Evolutionary conservation across 495 filamentous ascomycete genomes (phyloP).

Genomic region (Hyaloscypha variabilis): DNA sequence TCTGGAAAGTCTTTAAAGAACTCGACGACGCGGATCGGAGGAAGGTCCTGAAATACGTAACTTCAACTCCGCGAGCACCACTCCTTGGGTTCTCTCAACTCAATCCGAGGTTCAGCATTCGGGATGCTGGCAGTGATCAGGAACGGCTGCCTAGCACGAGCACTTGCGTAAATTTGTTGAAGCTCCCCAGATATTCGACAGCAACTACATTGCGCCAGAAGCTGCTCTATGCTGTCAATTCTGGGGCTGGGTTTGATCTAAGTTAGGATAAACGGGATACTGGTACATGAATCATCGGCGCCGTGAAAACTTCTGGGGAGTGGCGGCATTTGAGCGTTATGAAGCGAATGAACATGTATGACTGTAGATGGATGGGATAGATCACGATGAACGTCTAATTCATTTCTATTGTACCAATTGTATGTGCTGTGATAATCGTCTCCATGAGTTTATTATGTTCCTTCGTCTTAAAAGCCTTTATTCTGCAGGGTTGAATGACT

Average conservation of each 20-base stretch:
- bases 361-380: background rate
- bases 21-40: slow-evolving; percentile 75
- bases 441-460: too few relatives aligned
- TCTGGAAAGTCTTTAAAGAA: slow-evolving; percentile 87
- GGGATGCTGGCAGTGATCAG: slow-evolving; percentile 83
- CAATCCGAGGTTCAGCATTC: slow-evolving; percentile 84
- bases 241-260: slow-evolving; percentile 94
- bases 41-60: slow-evolving; percentile 94
- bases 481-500: too few relatives aligned
- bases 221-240: slow-evolving; percentile 86
- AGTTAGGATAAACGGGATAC: slow-evolving; percentile 49
- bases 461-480: too few relatives aligned
- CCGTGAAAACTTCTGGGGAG: background rate
- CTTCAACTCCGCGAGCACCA: slow-evolving; percentile 89
- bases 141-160: slow-evolving; percentile 86
- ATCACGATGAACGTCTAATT: background rate
- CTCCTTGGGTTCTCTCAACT: slow-evolving; percentile 87
- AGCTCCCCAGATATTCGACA: slow-evolving; percentile 81
- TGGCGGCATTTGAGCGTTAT: background rate
- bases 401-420: background rate
- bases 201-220: slow-evolving; percentile 69
- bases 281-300: background rate
- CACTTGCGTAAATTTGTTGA: slow-evolving; percentile 95
- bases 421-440: too few relatives aligned
- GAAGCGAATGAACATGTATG: background rate